These are phyloP conservation scores for Trichoderma asperelloides DNA, from an alignment of 495 filamentous ascomycete genomes.

Conservation along the genomic window DNA sequence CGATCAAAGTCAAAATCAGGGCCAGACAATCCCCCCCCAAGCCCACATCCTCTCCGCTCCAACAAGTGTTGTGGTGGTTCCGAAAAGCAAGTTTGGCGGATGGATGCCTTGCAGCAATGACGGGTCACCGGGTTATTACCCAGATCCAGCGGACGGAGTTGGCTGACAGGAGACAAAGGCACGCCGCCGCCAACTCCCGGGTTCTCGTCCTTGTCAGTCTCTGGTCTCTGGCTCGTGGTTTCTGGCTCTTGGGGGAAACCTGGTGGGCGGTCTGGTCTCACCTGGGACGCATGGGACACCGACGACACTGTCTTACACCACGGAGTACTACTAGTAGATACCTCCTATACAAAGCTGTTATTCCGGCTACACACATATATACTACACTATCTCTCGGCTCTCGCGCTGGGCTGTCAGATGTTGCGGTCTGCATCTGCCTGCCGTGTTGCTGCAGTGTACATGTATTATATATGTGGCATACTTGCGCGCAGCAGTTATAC, in stretches of 20 bases:
- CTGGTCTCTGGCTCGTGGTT: not conserved
- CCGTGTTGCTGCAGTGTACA: no score
- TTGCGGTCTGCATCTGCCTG: no score
- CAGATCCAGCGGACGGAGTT: not conserved
- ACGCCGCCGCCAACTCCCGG: not conserved
- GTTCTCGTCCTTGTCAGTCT: not conserved
- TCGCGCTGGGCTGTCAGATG: no score
- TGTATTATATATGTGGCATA: no score
- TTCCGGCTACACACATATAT: no score
- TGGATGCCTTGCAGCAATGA: conserved; percentile 3
- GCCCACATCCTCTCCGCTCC: not conserved
- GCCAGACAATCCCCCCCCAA: not conserved
- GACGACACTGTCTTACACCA: no score
- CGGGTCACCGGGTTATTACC: not conserved
- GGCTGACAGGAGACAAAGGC: not conserved
- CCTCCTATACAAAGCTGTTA: no score
- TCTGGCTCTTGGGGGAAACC: no score
- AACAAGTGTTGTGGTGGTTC: not conserved
- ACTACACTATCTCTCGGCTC: no score
- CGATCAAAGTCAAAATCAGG: no score
- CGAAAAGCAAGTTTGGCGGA: not conserved
- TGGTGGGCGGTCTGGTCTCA: not conserved
- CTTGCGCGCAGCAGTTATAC: no score
- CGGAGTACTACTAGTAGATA: no score
- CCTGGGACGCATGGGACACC: not conserved